A percentile compares a stretch with the other conserved stretches of the same genome.
phyloP scores from a whole-genome alignment of 1,139 yeast genomes.

The Yamadazyma atlantica region DNA sequence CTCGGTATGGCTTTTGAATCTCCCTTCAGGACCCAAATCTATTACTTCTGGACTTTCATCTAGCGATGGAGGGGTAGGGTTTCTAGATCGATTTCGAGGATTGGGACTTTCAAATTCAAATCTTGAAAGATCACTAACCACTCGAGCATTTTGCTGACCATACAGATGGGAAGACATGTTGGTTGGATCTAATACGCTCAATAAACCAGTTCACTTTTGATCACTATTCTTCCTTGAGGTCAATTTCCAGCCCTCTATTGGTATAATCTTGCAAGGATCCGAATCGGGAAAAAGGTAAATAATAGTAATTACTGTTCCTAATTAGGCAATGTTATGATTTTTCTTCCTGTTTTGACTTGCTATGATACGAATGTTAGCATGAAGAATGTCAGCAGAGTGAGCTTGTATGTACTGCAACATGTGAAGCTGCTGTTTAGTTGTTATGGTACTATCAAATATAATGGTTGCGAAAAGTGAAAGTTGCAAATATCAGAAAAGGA shows the following conservation, averaged over 20 bases:
- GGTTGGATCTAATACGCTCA: no score
- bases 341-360: not conserved
- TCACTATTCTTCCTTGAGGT: no score
- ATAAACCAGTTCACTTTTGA: no score
- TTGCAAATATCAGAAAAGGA: no score
- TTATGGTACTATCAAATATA: no score
- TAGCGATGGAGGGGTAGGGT: constrained; percentile 27
- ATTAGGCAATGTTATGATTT: not conserved
- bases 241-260: no score
- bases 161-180: constrained; percentile 23
- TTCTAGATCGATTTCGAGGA: constrained; percentile 26
- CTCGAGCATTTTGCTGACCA: constrained; percentile 22
- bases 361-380: not conserved
- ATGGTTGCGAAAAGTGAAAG: no score
- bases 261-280: constrained; percentile 10
- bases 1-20: constrained; percentile 5
- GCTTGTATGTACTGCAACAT: no score
- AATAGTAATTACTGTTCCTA: constrained; percentile 1
- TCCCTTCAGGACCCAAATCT: constrained; percentile 3
- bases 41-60: constrained; percentile 11
- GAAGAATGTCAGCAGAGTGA: no score
- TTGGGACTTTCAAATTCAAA: constrained; percentile 25
- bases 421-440: no score
- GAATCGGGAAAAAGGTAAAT: constrained; percentile 8
- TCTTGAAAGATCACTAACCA: constrained; percentile 32